Evolutionary conservation across 140 eudicot species (phyloP).

Genomic region (Stevia rebaudiana): DNA sequence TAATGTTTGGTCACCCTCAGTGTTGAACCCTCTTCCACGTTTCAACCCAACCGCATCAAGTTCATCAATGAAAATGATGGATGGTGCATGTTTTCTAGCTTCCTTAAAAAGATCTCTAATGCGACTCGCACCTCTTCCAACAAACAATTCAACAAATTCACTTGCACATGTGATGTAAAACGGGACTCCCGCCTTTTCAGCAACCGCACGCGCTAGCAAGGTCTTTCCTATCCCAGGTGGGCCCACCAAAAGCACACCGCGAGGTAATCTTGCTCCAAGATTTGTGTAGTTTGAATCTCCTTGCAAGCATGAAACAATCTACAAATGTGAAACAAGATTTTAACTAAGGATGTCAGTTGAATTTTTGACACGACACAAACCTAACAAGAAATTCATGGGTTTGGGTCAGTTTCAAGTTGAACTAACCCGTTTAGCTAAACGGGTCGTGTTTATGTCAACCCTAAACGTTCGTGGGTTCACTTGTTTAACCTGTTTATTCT

Average conservation of each 20-base stretch:
- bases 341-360: not conserved
- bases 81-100: constrained; percentile 46
- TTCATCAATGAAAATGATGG: constrained; percentile 52
- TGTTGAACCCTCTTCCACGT: constrained; percentile 55
- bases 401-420: no score
- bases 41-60: constrained; percentile 56
- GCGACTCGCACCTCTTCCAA: constrained; percentile 61
- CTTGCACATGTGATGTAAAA: constrained; percentile 51
- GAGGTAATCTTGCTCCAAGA: constrained; percentile 48
- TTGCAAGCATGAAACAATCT: constrained; percentile 58
- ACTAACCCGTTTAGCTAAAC: no score
- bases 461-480: no score
- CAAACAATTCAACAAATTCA: constrained; percentile 57
- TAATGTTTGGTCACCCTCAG: constrained; percentile 54
- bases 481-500: no score
- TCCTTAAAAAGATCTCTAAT: constrained; percentile 51
- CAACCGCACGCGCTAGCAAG: constrained; percentile 52
- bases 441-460: no score
- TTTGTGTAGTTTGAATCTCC: constrained; percentile 40
- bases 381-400: no score
- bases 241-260: constrained; percentile 53
- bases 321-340: not conserved
- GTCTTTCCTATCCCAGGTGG: constrained; percentile 63
- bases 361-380: no score
- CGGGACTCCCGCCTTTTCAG: constrained; percentile 52